These are phyloP conservation scores for Achaetomiella virescens DNA, from an alignment of 495 filamentous ascomycete genomes.

Conservation along the genomic window DNA sequence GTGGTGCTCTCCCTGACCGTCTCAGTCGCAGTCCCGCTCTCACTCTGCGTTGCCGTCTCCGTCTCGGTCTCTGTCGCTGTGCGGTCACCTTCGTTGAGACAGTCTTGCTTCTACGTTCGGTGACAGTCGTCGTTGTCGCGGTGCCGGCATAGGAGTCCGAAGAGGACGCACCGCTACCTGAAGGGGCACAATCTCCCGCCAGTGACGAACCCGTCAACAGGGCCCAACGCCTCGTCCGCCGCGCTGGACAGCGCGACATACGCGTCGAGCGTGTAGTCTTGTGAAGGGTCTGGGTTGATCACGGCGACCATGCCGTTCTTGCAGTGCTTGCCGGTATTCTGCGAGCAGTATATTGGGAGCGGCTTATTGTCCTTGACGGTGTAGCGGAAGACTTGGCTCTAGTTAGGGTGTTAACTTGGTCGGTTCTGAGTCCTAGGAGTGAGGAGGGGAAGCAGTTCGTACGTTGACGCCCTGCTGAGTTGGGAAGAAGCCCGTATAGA, in stretches of 20 bases:
- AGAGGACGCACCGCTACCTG: not conserved
- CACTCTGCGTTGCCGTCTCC: not conserved
- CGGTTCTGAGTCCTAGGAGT: not conserved
- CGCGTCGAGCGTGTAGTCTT: slow-evolving; percentile 11
- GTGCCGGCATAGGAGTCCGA: too few relatives aligned
- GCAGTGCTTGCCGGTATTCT: slow-evolving; percentile 31
- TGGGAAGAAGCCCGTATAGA: slow-evolving; percentile 45
- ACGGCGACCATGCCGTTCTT: slow-evolving; percentile 33
- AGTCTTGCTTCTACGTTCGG: not conserved
- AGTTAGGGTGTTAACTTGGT: not conserved
- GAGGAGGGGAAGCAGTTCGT: slow-evolving; percentile 2
- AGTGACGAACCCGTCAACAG: slow-evolving; percentile 2
- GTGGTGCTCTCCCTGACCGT: not conserved
- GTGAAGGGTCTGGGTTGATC: slow-evolving; percentile 27
- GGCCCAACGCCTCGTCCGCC: slow-evolving; percentile 14
- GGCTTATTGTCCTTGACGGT: slow-evolving; percentile 48
- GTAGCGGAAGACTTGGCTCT: slow-evolving; percentile 40
- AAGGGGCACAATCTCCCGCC: slow-evolving; percentile 17
- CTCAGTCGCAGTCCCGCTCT: not conserved
- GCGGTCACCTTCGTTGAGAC: not conserved
- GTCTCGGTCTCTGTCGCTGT: not conserved
- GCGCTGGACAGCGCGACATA: slow-evolving; percentile 18
- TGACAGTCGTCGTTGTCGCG: not conserved
- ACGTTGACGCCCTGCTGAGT: slow-evolving; percentile 22
- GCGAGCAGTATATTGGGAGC: slow-evolving; percentile 50